Base-by-base conservation (phyloP, 305 asterid genomes). In the Plantago coronopus region DNA sequence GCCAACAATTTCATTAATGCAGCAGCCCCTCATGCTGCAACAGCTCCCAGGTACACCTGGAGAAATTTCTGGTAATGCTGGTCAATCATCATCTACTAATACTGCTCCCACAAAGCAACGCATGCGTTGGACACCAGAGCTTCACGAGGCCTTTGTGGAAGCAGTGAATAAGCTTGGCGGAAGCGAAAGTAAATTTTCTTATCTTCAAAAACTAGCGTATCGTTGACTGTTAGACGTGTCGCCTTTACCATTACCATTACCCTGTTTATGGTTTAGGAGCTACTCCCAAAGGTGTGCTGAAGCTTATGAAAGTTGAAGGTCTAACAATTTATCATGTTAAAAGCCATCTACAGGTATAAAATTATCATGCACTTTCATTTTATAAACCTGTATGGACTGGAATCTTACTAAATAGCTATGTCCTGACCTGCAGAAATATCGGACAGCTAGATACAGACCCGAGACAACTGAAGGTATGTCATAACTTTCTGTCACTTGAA, bases 111-210 rank as follows among this genome's bases (percentile, higher is more conserved):
- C 80, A 57, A 91, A 85, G 86, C 94, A 86, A 65, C 94, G 98
- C 51, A 88, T 91, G 95, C 96, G 98, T 60, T 91, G 98, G 98
- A 91, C 98, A 46, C 96, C 88, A 43, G 98, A 91, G 72, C 91
- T 88, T 68, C 98, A 91, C 64, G 96, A 91, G 79, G 81, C 94
- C 73, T 91, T 91, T 60, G 91, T 91, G 66, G 98, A 88, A 55
- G 89, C 98, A 66, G 95, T 91, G 60, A 85, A 66, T 84, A 85
- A 82, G 79, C 96, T 91, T 77, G 98, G 98, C 71, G 98, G 98
- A 71, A 84, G 96, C 74, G 96, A 91, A 81, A 81, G 96, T 91
- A 83, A 48, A 46, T 67, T 66, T 45, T 57, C 55, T 69, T 62
- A 63, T 54, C 49, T 70, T 70, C 5, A 4, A 44, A 19, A 46